phyloP scores from a whole-genome alignment of 768 basidiomycete species.

The Rossbeevera mucosa region DNA sequence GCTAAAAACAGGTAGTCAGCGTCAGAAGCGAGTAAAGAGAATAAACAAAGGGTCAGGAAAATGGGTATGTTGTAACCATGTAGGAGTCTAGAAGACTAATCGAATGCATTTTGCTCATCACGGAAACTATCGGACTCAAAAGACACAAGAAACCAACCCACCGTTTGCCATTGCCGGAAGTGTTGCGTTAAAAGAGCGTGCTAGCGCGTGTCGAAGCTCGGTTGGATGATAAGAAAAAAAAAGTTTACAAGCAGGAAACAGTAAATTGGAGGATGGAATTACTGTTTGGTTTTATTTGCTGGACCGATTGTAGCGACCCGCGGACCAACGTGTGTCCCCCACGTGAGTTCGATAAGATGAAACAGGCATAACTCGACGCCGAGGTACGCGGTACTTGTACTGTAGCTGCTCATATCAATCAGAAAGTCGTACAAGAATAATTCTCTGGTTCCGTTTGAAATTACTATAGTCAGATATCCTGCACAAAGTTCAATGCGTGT shows the following conservation, averaged over 20 bases:
- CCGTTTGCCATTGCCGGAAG: conserved; percentile 1
- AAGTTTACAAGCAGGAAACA: neutral
- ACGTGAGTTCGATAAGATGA: conserved; percentile 4
- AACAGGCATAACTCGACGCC: neutral
- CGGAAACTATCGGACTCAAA: neutral
- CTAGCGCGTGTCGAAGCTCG: neutral
- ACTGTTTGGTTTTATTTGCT: conserved; percentile 15
- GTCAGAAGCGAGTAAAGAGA: conserved; percentile 1
- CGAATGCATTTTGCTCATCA: conserved; percentile 66
- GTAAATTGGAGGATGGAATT: neutral
- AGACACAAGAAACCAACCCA: conserved; percentile 4
- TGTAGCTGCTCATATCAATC: neutral
- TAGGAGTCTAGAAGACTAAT: conserved; percentile 92
- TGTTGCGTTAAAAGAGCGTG: neutral
- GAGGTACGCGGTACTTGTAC: neutral
- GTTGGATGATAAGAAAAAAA: neutral
- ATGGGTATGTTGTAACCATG: conserved; percentile 57
- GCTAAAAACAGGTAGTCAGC: conserved; percentile 6
- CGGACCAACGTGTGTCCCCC: neutral
- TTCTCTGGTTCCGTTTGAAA: too few species aligned
- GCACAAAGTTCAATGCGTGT: conserved; percentile 11
- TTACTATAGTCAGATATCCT: too few species aligned
- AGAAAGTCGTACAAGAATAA: conserved; percentile 17
- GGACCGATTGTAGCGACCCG: neutral
- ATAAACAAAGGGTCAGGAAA: conserved; percentile 18